Base-by-base conservation (phyloP, 805 yeast species). In the Sugiyamaella smithiae region DNA sequence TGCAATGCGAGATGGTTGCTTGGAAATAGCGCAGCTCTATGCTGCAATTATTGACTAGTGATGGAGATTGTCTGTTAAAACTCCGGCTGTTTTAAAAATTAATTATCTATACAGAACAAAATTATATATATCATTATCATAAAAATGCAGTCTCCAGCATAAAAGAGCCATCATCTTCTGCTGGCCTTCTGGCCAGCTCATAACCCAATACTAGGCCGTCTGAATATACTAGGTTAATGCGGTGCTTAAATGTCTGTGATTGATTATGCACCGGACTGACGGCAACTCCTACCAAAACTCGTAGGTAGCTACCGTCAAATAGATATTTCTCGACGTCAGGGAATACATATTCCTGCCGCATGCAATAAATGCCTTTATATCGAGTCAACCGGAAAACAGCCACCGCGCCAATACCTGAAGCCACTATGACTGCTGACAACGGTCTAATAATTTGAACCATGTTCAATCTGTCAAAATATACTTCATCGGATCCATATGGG, bases 331-430 rank as follows among this genome's bases (percentile, higher is more conserved):
- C 54, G 20, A 45, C 51, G 23, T 48, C 49, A 6, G 20, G 73
- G 66, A 20, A 43, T 2, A 31, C 46, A 24, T 55, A 65, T 48
- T 76, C 80, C 44, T 74, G 75, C 41, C 80, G 62, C 56, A 75
- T 56, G 16, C 70, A 64, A 52, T 63, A 65, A 1, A 73, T 46
- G 0, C 79, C 79, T 24, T 75, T 53, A 50, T 67, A 69, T 25
- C 66, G 58, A 2, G 75, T 73, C 26, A 75, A 53, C 19, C 81
- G 57, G 53, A 74, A 69, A 0, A 75, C 55, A 0, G 74, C 59
- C 12, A 73, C 66, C n/a, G 65, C 59, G 0, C 80, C 80, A 4
- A 69, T 64, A 41, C 74, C 78, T 1, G 77, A 67, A 0, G 66
- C 77, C 2, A 67, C 68, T 3, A 74, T 58, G 11, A 68, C 61